Conservation (phyloP, 768 basidiomycete species). For the Podaxis pistillaris region DNA sequence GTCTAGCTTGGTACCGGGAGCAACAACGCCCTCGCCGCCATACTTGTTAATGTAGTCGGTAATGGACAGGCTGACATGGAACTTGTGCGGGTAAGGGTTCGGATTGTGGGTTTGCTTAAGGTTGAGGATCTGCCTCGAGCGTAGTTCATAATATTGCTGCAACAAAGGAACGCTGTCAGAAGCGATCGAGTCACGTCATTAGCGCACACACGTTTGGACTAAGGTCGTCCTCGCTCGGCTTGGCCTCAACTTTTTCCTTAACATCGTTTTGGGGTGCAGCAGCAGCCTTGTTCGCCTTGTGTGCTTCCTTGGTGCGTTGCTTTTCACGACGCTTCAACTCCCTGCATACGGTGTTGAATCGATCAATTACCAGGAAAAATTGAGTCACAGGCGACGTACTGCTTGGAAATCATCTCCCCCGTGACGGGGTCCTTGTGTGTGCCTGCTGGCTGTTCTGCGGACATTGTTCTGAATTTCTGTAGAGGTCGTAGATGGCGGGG, state of each 20-base stretch:
- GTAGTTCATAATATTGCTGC: slow-evolving; percentile 96
- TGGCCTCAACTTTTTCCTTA: slow-evolving; percentile 38
- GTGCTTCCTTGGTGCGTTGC: slow-evolving; percentile 79
- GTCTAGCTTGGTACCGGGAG: slow-evolving; percentile 64
- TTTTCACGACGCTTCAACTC: slow-evolving; percentile 95
- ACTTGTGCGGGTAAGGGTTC: slow-evolving; percentile 99
- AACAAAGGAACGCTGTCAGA: slow-evolving; percentile 11
- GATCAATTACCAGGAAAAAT: slow-evolving; percentile 26
- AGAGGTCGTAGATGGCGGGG: slow-evolving; percentile 12
- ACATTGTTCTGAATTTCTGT: slow-evolving; percentile 34
- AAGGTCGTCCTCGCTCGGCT: slow-evolving; percentile 76
- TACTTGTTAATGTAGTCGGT: slow-evolving; percentile 71
- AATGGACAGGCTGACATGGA: slow-evolving; percentile 81
- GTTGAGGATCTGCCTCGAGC: slow-evolving; percentile 83
- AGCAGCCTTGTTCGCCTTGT: slow-evolving; percentile 58
- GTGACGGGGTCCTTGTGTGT: slow-evolving; percentile 81
- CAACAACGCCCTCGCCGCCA: slow-evolving; percentile 68
- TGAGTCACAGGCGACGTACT: slow-evolving; percentile 47
- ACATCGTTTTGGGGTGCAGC: slow-evolving; percentile 37
- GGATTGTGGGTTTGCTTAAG: slow-evolving; percentile 83
- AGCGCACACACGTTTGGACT: slow-evolving; percentile 77
- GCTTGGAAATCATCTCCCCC: slow-evolving; percentile 96
- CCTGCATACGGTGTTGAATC: slow-evolving; percentile 39
- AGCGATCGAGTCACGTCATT: background rate
- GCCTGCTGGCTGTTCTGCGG: slow-evolving; percentile 39